Evolutionary conservation across 495 filamentous ascomycete genomes (phyloP).

Genomic region (Penicillium angulare): DNA sequence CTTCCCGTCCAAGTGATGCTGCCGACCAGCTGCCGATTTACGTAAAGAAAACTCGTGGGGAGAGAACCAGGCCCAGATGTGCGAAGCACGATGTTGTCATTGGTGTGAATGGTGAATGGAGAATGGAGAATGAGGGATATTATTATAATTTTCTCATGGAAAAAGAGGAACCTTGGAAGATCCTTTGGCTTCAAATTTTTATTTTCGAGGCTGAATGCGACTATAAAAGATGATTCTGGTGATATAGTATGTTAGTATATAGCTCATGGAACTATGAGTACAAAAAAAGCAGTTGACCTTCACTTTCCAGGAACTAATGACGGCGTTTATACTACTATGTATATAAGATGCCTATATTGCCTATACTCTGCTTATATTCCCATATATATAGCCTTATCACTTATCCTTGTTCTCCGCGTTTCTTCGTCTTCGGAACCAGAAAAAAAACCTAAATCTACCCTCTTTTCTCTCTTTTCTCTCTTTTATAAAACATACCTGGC

Average conservation of each 20-base stretch:
- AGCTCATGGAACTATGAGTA: neutral
- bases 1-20: conserved; percentile 16
- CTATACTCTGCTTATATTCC: neutral
- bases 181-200: neutral
- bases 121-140: no score
- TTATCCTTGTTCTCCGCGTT: conserved; percentile 19
- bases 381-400: conserved; percentile 13
- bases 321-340: conserved; percentile 15
- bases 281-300: no score
- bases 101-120: no score
- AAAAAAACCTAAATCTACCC: conserved; percentile 3
- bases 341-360: conserved; percentile 4
- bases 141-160: neutral
- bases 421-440: conserved; percentile 13
- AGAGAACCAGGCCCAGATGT: neutral
- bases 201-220: neutral
- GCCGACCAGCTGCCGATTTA: conserved; percentile 31
- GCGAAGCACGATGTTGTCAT: conserved; percentile 18
- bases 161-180: no score
- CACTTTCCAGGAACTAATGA: no score
- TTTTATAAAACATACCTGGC: neutral
- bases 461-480: neutral
- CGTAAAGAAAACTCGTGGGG: conserved; percentile 25
- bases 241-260: neutral
- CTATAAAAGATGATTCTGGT: no score